phyloP scores from a whole-genome alignment of 2,329 filamentous ascomycete genomes.

The Ilyonectria sp. region DNA sequence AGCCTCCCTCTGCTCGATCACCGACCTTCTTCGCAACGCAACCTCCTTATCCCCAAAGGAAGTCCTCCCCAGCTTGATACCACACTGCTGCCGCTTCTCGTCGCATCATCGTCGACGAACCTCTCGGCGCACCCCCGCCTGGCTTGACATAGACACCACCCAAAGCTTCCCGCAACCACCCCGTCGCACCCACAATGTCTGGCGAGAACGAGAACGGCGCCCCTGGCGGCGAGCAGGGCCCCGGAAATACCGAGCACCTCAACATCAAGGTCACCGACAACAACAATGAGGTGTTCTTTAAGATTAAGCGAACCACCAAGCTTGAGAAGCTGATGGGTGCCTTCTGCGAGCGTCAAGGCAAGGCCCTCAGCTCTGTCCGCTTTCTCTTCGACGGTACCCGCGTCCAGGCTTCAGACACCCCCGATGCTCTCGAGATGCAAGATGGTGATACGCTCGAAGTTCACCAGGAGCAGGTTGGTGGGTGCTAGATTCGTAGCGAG shows the following conservation, averaged over 20 bases:
- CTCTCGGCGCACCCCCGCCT: too few relatives aligned
- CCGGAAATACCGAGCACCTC: slow-evolving; percentile 81
- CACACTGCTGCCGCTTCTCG: too few relatives aligned
- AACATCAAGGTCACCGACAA: slow-evolving; percentile 99
- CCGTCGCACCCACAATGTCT: slow-evolving; percentile 60
- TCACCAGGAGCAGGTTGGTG: slow-evolving; percentile 97
- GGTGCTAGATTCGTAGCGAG: slow-evolving; percentile 54
- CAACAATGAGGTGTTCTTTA: slow-evolving; percentile 99
- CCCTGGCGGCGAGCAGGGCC: slow-evolving; percentile 62
- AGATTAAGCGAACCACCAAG: slow-evolving; percentile 97
- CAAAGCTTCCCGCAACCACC: too few relatives aligned
- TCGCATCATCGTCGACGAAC: too few relatives aligned
- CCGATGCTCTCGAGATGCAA: slow-evolving; percentile 96
- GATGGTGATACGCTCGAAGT: slow-evolving; percentile 98
- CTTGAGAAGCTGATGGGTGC: slow-evolving; percentile 99
- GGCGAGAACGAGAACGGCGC: slow-evolving; percentile 64
- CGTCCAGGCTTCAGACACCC: slow-evolving; percentile 90
- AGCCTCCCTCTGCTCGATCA: too few relatives aligned
- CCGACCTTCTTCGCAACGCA: too few relatives aligned
- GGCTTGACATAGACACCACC: too few relatives aligned
- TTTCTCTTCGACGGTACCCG: slow-evolving; percentile 98
- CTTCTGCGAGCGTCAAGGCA: slow-evolving; percentile 97
- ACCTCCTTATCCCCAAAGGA: too few relatives aligned
- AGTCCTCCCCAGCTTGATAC: too few relatives aligned
- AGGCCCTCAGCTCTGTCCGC: slow-evolving; percentile 85